A percentile compares a stretch with the other conserved stretches of the same genome.
phyloP scores from a whole-genome alignment of 371 early-diverging fungal genomes.

The Sporodiniella umbellata region DNA sequence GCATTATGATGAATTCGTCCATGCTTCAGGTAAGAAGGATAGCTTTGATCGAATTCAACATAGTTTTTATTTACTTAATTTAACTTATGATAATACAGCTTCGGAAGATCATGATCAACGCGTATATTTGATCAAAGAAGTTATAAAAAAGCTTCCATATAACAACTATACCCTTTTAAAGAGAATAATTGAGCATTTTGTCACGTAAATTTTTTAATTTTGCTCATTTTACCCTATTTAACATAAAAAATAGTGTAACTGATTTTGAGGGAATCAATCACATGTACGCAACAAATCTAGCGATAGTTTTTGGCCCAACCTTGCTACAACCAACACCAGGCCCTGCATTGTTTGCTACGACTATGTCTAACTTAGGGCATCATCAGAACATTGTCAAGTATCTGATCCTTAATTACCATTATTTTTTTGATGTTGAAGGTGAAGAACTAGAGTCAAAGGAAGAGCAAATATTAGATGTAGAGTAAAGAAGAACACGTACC shows the following conservation, averaged over 20 bases:
- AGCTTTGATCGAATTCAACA: no score
- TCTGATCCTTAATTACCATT: conserved; percentile 80
- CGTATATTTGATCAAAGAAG: conserved; percentile 70
- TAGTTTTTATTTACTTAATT: no score
- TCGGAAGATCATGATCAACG: conserved; percentile 79
- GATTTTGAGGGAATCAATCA: conserved; percentile 82
- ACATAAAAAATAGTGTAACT: conserved; percentile 75
- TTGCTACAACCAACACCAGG: conserved; percentile 73
- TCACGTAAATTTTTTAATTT: conserved; percentile 53
- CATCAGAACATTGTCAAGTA: conserved; percentile 80
- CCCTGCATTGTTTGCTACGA: conserved; percentile 65
- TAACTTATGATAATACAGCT: conserved; percentile 25
- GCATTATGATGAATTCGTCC: conserved; percentile 78
- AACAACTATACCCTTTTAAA: conserved; percentile 71
- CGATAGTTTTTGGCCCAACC: conserved; percentile 86
- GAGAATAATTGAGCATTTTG: conserved; percentile 75
- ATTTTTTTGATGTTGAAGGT: conserved; percentile 78
- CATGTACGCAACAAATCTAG: conserved; percentile 85
- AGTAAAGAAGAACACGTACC: not conserved
- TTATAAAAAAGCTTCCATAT: conserved; percentile 64
- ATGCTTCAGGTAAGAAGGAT: conserved; percentile 78
- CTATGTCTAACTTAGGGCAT: conserved; percentile 83
- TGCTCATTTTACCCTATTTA: no score
- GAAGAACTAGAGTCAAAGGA: conserved; percentile 35
- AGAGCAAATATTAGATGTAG: not conserved